Evolutionary conservation across 345 rosid species (phyloP), one percentile per base, ranked within the genome.

Genomic region (Heritiera littoralis): DNA sequence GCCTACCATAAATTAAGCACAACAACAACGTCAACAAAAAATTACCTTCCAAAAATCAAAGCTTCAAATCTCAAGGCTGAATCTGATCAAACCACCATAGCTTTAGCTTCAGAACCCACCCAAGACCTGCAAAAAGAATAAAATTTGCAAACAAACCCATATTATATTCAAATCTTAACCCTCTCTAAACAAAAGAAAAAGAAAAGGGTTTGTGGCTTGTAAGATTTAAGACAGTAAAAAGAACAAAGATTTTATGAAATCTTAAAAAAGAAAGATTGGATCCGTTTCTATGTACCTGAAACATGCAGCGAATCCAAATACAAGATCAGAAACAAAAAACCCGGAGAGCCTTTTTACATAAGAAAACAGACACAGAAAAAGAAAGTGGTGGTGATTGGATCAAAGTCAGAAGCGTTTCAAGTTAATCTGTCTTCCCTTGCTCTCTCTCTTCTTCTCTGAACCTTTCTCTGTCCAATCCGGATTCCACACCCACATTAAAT

Each of bases 81-180:
- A 79, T 79, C 84, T 75, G 77, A 86, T 81, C 84, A 80, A 75
- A 79, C 68, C 59, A 30, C 66, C 67, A 43, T 78, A 60, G 58
- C 55, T 28, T 78, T 13, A 55, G 35, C 48, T 66, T 68, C 67
- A 68, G 20, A 69, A 63, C 84, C 67, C 78, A 80, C 72, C 81
- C 82, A 84, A 80, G 85, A 86, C 75, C 64, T 77, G 81, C 68
- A 78, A 73, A 54, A 59, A 40, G 3, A 79, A 8, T 3, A 68
- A 52, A 52, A 35, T 10, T 56, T 68, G 6, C 18, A 49, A 51
- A 63, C 52, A 79, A 73, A 41, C 74, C 78, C 82, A 51, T 17
- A 43, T 55, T 20, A n/a, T 9, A 23, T 56, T 45, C n/a, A 28
- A 68, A 58, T 38, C 64, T 35, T 40, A 52, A 41, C 11, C 35